Evolutionary conservation across 75 land plant genomes (phyloP).

Genomic region (Gnetum montanum): DNA sequence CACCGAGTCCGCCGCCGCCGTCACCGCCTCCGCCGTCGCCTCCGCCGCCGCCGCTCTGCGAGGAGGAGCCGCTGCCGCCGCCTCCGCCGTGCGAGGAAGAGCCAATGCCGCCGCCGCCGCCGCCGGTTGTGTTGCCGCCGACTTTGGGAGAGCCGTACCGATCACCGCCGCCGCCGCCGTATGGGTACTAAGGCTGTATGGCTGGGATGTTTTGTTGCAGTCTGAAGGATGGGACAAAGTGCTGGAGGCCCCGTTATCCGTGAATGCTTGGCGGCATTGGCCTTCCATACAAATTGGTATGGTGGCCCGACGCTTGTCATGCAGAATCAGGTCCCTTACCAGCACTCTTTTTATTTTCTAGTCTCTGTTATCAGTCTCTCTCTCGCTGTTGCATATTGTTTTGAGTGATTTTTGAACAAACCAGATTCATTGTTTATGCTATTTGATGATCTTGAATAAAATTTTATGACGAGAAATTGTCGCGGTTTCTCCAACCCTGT

Average conservation of each 20-base stretch:
- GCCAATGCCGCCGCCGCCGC: slow-evolving; percentile 5
- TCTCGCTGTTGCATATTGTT: no score
- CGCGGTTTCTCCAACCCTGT: not conserved
- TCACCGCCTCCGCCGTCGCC: not conserved
- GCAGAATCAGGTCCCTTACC: not conserved
- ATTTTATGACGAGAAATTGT: not conserved
- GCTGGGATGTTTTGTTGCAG: not conserved
- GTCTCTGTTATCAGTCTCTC: no score
- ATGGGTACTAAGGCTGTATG: not conserved
- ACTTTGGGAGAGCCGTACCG: slow-evolving; percentile 8
- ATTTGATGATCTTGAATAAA: not conserved
- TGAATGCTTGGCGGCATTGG: not conserved
- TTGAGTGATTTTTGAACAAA: not conserved
- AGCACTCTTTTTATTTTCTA: not conserved
- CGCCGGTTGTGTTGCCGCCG: slow-evolving; percentile 12
- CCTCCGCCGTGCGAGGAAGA: not conserved
- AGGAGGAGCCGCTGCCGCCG: slow-evolving; percentile 6
- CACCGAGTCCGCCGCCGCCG: slow-evolving; percentile 4
- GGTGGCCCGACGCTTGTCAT: not conserved
- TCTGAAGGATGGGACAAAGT: no score
- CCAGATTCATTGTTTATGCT: not conserved
- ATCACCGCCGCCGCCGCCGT: slow-evolving; percentile 19
- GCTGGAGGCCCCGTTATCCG: no score
- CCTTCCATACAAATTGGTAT: not conserved
- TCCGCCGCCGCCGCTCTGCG: not conserved